Base-by-base conservation (phyloP, 2,329 filamentous ascomycete species). In the Neoscytalidium dimidiatum region DNA sequence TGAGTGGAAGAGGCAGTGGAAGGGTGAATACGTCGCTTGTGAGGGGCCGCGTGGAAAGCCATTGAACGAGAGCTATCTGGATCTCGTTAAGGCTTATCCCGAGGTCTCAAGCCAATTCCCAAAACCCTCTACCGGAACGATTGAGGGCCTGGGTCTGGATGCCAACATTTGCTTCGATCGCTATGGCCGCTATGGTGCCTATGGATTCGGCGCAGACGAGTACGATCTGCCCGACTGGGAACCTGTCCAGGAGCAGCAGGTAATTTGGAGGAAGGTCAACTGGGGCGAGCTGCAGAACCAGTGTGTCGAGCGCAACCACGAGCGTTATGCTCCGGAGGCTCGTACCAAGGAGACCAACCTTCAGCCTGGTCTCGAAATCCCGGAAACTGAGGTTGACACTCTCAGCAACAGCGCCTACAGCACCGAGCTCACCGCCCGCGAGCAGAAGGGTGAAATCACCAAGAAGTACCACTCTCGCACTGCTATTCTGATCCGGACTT, bases 261-360 rank as follows among this genome's bases (percentile, higher is more conserved):
- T 86, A 7, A 79, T 87, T 23, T 93, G 90, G 88, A 80, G 85
- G 29, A 79, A 81, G 28, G 84, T 92, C 33, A 83, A 86, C 67
- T 95, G 92, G 92, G 89, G 89, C 14, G 77, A 84, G 33, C 79
- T 94, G 19, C 91, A 94, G 73, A 80, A 86, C 60, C 78, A 84
- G 29, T 95, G 92, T 71, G 74, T 88, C 0, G 77, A 84, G 68
- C 83, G 81, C 69, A 96, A 96, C 76, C 81, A 84, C 65, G 84
- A 85, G 41, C 86, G 92, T 21, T 95, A 72, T 66, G 70, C 71
- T 6, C 75, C 75, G 1, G 69, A 71, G 26, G 78, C 79, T 82
- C 74, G 81, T 80, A 69, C 74, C 23, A 69, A 70, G 44, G 69
- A 43, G 17, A 46, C 31, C n/a, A 38, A 60, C 35, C 26, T 64